Conservation (phyloP, 2,329 filamentous ascomycete genomes). For the Colletotrichum gloeosporioides region DNA sequence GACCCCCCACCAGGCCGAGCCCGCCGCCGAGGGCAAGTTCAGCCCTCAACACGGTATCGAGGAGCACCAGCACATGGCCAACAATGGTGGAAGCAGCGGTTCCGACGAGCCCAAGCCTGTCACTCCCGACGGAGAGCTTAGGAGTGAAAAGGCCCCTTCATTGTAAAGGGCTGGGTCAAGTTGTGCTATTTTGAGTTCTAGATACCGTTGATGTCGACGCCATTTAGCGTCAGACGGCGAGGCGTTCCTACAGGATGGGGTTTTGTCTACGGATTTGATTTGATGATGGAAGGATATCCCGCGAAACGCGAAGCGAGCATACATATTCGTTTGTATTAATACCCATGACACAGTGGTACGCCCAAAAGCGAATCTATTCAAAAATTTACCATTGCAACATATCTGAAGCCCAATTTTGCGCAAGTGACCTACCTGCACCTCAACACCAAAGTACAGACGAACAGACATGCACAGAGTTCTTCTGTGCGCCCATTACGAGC, state of each 20-base stretch:
- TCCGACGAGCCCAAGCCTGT: conserved; percentile 17
- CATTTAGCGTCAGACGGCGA: not conserved
- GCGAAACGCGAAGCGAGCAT: conserved; percentile 10
- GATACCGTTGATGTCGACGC: conserved; percentile 4
- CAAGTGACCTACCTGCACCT: not conserved
- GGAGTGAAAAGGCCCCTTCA: conserved; percentile 19
- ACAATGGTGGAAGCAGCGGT: conserved; percentile 19
- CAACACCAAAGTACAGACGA: not conserved
- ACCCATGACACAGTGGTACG: conserved; percentile 15
- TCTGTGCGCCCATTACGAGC: not conserved
- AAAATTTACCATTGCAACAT: not conserved
- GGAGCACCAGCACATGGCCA: conserved; percentile 59
- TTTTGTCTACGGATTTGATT: not conserved
- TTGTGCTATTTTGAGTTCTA: not conserved
- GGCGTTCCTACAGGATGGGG: conserved; percentile 19
- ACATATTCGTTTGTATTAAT: conserved; percentile 18
- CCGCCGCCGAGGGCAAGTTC: conserved; percentile 59
- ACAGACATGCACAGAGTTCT: not conserved
- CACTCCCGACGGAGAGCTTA: conserved; percentile 8
- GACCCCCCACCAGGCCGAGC: conserved; percentile 77
- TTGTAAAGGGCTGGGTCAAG: not conserved
- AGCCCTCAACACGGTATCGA: conserved; percentile 76
- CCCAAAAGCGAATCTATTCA: conserved; percentile 2
- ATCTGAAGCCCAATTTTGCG: not conserved
- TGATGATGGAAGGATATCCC: conserved; percentile 19